Conservation (phyloP, 768 basidiomycete genomes). For the Tulasnella calospora region DNA sequence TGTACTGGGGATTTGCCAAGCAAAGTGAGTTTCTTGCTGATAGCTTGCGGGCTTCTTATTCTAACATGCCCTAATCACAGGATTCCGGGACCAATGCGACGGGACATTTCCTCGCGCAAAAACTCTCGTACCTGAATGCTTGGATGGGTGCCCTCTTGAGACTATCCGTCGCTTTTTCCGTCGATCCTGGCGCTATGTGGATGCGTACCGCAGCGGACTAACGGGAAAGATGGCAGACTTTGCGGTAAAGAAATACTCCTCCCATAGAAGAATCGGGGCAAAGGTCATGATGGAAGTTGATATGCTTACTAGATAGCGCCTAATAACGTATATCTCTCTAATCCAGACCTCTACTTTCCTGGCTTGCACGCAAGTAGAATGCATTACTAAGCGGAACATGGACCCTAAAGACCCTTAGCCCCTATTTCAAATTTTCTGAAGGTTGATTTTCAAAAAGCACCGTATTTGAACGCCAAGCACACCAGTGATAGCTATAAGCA, state of each 20-base stretch:
- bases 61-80: neutral
- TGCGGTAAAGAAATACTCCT: conserved; percentile 40
- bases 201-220: conserved; percentile 38
- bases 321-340: neutral
- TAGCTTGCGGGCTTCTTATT: conserved; percentile 28
- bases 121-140: conserved; percentile 26
- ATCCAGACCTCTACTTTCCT: neutral
- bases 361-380: neutral
- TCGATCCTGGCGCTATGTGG: conserved; percentile 38
- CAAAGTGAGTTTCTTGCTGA: conserved; percentile 33
- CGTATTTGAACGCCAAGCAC: neutral
- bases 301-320: neutral
- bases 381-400: neutral
- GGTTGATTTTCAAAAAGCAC: neutral
- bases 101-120: neutral
- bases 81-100: neutral
- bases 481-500: neutral
- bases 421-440: neutral
- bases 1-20: conserved; percentile 37
- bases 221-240: conserved; percentile 41
- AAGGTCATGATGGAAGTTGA: neutral
- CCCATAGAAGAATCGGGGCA: conserved; percentile 36
- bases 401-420: neutral
- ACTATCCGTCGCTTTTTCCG: conserved; percentile 41
- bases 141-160: conserved; percentile 40